phyloP scores from a whole-genome alignment of 2,329 filamentous ascomycete genomes.

The Teratosphaeria epicoccoides region DNA sequence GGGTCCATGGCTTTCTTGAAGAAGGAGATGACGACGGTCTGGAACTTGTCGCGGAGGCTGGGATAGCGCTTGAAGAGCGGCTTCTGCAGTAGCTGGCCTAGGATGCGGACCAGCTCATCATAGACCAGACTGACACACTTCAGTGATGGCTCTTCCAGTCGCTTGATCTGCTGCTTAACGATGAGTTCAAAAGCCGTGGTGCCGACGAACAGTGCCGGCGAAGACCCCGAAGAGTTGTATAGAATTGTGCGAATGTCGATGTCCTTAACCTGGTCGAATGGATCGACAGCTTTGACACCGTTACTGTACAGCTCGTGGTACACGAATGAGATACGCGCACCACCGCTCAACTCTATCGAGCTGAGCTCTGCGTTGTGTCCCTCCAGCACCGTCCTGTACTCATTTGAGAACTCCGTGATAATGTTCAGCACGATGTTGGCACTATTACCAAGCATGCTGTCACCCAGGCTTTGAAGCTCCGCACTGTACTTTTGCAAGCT shows the following conservation, averaged over 20 bases:
- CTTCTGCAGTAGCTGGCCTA: constrained; percentile 81
- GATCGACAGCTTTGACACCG: constrained; percentile 93
- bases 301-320: constrained; percentile 98
- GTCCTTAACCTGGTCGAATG: constrained; percentile 95
- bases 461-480: constrained; percentile 74
- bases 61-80: constrained; percentile 86
- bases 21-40: constrained; percentile 80
- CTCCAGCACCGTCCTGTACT: constrained; percentile 91
- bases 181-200: constrained; percentile 98
- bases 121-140: constrained; percentile 98
- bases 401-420: constrained; percentile 96
- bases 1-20: constrained; percentile 99
- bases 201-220: constrained; percentile 90
- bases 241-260: constrained; percentile 93
- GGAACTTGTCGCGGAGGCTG: constrained; percentile 92
- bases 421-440: constrained; percentile 96
- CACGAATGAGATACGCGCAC: constrained; percentile 96
- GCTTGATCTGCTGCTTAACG: constrained; percentile 96
- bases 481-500: constrained; percentile 83
- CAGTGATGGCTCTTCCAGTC: constrained; percentile 87
- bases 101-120: constrained; percentile 91
- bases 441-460: constrained; percentile 91
- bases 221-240: constrained; percentile 98
- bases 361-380: constrained; percentile 95
- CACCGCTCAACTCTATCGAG: constrained; percentile 85